Percentiles rank a stretch among this genome's conserved stretches.
phyloP scores from a whole-genome alignment of 75 land plant species.

The Azolla pinnata region DNA sequence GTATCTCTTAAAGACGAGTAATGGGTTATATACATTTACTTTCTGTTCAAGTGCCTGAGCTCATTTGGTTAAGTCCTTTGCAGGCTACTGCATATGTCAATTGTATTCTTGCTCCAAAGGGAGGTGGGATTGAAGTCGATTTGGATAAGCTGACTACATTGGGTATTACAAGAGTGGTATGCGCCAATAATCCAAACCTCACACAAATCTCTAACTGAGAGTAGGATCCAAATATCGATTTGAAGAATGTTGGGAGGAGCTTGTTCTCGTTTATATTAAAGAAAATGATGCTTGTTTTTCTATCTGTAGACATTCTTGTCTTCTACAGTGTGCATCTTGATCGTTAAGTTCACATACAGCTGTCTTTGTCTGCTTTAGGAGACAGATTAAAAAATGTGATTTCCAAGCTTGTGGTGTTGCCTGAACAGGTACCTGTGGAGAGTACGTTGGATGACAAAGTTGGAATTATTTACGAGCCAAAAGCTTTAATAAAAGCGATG shows the following conservation, averaged over 20 bases:
- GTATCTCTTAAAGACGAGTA: neutral
- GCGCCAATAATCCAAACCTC: neutral
- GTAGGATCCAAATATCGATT: neutral
- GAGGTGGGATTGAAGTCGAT: constrained; percentile 58
- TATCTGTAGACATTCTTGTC: neutral
- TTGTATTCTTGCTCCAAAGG: constrained; percentile 68
- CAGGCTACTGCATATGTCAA: constrained; percentile 76
- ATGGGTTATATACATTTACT: neutral
- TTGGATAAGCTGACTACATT: constrained; percentile 35
- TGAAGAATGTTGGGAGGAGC: neutral
- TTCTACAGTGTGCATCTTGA: neutral
- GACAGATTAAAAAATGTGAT: neutral
- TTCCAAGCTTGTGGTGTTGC: neutral
- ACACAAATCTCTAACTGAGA: neutral
- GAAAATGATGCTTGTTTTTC: neutral
- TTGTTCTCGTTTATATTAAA: neutral
- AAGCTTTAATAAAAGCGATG: constrained; percentile 57
- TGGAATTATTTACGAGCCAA: constrained; percentile 65
- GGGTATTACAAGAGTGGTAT: constrained; percentile 72
- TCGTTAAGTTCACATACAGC: neutral
- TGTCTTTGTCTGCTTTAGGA: neutral
- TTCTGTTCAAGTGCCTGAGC: neutral
- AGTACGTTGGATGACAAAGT: constrained; percentile 52
- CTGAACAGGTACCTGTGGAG: constrained; percentile 62
- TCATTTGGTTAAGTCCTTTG: constrained; percentile 1